phyloP scores from a whole-genome alignment of 202 grass and related monocot species.

The Saccharum hybrid region DNA sequence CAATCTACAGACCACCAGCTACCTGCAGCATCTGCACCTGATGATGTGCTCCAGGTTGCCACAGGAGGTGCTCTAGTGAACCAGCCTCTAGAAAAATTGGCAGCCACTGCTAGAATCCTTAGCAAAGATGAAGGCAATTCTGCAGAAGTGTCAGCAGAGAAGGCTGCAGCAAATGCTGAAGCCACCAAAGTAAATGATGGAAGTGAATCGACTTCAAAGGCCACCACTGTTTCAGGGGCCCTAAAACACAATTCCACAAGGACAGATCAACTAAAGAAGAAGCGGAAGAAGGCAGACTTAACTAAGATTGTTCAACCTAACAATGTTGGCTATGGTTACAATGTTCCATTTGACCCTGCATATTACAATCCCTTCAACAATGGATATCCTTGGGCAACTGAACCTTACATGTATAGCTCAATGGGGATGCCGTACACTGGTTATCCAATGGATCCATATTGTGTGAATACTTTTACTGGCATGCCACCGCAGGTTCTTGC shows the following conservation, averaged over 20 bases:
- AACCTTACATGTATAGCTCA: slow-evolving; percentile 54
- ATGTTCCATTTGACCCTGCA: slow-evolving; percentile 45
- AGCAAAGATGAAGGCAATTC: slow-evolving; percentile 49
- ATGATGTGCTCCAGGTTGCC: slow-evolving; percentile 15
- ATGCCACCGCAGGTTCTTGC: slow-evolving; percentile 35
- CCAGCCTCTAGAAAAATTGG: slow-evolving; percentile 27
- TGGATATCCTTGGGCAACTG: slow-evolving; percentile 52
- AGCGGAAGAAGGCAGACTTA: slow-evolving; percentile 53
- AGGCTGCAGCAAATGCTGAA: slow-evolving; percentile 34
- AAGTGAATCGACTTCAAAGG: slow-evolving; percentile 39
- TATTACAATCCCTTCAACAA: slow-evolving; percentile 52
- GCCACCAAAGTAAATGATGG: slow-evolving; percentile 33
- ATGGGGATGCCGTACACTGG: slow-evolving; percentile 48
- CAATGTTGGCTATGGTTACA: slow-evolving; percentile 48
- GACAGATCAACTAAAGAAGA: slow-evolving; percentile 57
- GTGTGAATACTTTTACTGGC: slow-evolving; percentile 26
- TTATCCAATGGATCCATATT: slow-evolving; percentile 48
- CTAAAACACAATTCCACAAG: slow-evolving; percentile 15
- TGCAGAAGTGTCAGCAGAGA: slow-evolving; percentile 39
- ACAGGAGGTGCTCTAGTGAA: background rate
- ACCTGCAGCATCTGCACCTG: slow-evolving; percentile 40
- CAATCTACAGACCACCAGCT: slow-evolving; percentile 24
- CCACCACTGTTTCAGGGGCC: slow-evolving; percentile 18
- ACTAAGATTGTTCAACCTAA: slow-evolving; percentile 34
- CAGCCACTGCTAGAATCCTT: background rate